Conservation (phyloP, 768 basidiomycete species). For the Termitomyces sp. region DNA sequence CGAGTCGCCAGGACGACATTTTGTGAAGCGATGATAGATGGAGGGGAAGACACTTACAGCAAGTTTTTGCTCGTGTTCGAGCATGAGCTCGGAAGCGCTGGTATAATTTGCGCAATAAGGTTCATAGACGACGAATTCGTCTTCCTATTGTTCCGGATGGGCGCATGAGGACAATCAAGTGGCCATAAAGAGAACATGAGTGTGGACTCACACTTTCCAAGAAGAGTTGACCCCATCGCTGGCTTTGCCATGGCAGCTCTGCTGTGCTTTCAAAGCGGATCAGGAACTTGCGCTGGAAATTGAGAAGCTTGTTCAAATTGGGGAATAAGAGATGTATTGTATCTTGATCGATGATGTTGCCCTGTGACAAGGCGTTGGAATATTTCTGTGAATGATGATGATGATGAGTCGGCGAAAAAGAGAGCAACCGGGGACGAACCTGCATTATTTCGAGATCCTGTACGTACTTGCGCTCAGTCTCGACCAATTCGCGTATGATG, state of each 20-base stretch:
- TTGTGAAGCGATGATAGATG: slow-evolving; percentile 10
- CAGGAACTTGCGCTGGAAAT: slow-evolving; percentile 93
- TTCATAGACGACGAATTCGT: slow-evolving; percentile 93
- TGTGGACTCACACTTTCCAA: slow-evolving; percentile 68
- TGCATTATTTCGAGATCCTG: slow-evolving; percentile 96
- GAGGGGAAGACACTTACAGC: slow-evolving; percentile 50
- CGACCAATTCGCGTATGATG: slow-evolving; percentile 84
- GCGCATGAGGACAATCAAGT: slow-evolving; percentile 37
- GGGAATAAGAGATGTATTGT: slow-evolving; percentile 96
- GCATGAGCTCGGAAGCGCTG: slow-evolving; percentile 80
- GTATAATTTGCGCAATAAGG: slow-evolving; percentile 97
- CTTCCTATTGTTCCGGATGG: slow-evolving; percentile 70
- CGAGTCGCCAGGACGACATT: slow-evolving; percentile 4
- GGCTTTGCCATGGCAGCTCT: slow-evolving; percentile 77
- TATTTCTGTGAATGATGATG: slow-evolving; percentile 65
- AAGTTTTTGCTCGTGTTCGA: slow-evolving; percentile 82
- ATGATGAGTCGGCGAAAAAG: slow-evolving; percentile 5
- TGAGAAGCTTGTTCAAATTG: slow-evolving; percentile 89
- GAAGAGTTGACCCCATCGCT: slow-evolving; percentile 87
- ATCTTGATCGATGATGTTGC: slow-evolving; percentile 87
- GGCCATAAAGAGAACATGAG: slow-evolving; percentile 35
- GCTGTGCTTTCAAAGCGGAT: slow-evolving; percentile 86
- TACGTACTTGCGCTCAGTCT: slow-evolving; percentile 95
- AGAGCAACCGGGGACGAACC: slow-evolving; percentile 42
- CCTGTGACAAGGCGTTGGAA: slow-evolving; percentile 75